Conservation (phyloP, 768 basidiomycete species). For the Leucogyrophana mollusca region DNA sequence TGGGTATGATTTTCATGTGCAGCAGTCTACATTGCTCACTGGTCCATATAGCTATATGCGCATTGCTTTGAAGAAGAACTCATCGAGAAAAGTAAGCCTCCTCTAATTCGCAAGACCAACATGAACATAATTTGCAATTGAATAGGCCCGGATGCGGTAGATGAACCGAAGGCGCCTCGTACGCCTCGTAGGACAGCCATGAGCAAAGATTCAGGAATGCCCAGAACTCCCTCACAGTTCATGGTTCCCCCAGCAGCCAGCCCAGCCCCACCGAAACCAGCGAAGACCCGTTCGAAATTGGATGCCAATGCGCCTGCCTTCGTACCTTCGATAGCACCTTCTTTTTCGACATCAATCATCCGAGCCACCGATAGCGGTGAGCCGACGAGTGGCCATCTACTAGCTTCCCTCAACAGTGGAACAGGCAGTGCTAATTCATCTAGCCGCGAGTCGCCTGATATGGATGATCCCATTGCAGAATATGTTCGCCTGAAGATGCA, state of each 20-base stretch:
- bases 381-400: conserved; percentile 9
- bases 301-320: conserved; percentile 42
- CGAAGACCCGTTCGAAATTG: conserved; percentile 24
- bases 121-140: not conserved
- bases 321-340: conserved; percentile 27
- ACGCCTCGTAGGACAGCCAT: conserved; percentile 7
- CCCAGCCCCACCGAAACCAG: conserved; percentile 3
- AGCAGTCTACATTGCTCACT: conserved; percentile 7
- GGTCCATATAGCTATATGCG: conserved; percentile 53
- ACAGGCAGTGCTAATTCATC: conserved; percentile 23
- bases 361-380: conserved; percentile 10
- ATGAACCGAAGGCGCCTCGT: conserved; percentile 13
- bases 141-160: conserved; percentile 6
- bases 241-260: conserved; percentile 4
- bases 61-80: conserved; percentile 65
- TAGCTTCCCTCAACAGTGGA: conserved; percentile 17
- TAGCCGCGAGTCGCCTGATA: conserved; percentile 33
- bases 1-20: conserved; percentile 60
- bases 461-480: conserved; percentile 55
- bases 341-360: conserved; percentile 4
- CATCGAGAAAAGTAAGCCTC: conserved; percentile 34
- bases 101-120: not conserved
- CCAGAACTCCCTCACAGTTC: conserved; percentile 2
- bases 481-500: conserved; percentile 65
- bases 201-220: not conserved